A percentile compares a stretch with the other conserved stretches of the same genome.
Conservation (phyloP, 1,139 yeast species). For the Taphrina communis region DNA sequence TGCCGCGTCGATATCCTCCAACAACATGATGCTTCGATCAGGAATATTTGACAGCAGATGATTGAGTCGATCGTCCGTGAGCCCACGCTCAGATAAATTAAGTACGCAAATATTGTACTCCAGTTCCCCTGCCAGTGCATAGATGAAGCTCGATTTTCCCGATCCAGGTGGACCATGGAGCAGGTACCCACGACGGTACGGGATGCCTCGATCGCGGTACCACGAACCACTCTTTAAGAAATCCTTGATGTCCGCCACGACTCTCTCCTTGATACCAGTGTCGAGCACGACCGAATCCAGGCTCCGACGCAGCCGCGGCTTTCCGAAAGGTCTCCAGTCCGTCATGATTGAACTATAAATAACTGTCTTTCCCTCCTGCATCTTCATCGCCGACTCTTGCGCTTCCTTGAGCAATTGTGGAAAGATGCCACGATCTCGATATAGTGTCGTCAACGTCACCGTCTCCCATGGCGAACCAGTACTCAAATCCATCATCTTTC, state of each 20-base stretch:
- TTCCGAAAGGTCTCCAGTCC: conserved; percentile 98
- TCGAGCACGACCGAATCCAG: conserved; percentile 87
- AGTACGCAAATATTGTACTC: conserved; percentile 94
- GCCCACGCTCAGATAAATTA: conserved; percentile 84
- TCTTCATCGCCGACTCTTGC: conserved; percentile 75
- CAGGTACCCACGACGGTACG: conserved; percentile 92
- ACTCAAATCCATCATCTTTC: conserved; percentile 84
- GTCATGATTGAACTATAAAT: conserved; percentile 95
- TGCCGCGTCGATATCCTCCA: conserved; percentile 97
- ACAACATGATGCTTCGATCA: conserved; percentile 75
- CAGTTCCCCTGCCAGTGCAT: conserved; percentile 93
- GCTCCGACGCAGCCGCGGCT: conserved; percentile 85
- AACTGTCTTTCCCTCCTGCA: conserved; percentile 92
- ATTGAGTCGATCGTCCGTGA: conserved; percentile 91
- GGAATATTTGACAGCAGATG: conserved; percentile 97
- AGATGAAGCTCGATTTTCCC: conserved; percentile 94
- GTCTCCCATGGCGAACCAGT: conserved; percentile 96
- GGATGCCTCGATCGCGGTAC: conserved; percentile 96
- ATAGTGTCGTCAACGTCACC: conserved; percentile 85
- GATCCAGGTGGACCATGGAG: conserved; percentile 98
- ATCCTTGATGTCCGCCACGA: conserved; percentile 76
- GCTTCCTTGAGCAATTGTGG: conserved; percentile 82
- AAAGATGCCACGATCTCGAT: conserved; percentile 76
- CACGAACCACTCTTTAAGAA: conserved; percentile 81
- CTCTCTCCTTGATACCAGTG: conserved; percentile 67